Conservation (phyloP, 139 green algal genomes). For the Chloropicon primus region DNA sequence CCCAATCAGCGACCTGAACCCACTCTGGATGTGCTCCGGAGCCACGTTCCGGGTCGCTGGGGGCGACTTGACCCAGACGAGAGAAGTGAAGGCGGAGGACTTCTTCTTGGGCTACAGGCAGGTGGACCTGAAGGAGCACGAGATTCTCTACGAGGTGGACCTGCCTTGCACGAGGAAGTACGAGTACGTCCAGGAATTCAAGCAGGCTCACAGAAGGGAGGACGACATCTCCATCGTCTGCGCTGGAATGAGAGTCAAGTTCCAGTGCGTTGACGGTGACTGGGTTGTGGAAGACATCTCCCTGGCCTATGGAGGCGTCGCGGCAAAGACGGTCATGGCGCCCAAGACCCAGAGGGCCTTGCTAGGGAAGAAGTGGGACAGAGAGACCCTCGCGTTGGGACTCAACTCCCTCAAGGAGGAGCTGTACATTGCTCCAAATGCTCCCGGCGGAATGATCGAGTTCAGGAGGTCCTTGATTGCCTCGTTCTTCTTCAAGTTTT, state of each 20-base stretch:
- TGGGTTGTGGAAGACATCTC: constrained; percentile 46
- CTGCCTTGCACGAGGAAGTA: constrained; percentile 40
- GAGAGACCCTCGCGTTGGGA: constrained; percentile 36
- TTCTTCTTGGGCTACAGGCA: constrained; percentile 88
- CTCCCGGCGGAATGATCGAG: constrained; percentile 79
- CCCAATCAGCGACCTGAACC: constrained; percentile 91
- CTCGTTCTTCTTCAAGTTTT: constrained; percentile 92
- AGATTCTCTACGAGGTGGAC: constrained; percentile 61
- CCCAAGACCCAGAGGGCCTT: constrained; percentile 26
- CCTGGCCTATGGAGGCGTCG: constrained; percentile 79
- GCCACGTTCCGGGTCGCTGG: constrained; percentile 45
- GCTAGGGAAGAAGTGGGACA: constrained; percentile 35
- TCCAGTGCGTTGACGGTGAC: constrained; percentile 18
- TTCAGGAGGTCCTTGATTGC: constrained; percentile 67
- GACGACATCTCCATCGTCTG: constrained; percentile 99
- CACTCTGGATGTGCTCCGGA: constrained; percentile 67
- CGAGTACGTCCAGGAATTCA: constrained; percentile 90
- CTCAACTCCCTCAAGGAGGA: constrained; percentile 57
- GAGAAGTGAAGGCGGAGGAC: constrained; percentile 24
- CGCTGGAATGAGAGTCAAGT: constrained; percentile 50
- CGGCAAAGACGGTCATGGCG: constrained; percentile 51
- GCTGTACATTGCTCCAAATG: constrained; percentile 46
- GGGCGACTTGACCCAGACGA: constrained; percentile 13
- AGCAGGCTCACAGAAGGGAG: constrained; percentile 81
- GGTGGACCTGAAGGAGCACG: constrained; percentile 57